Evolutionary conservation across 805 yeast genomes (phyloP), one percentile per base, ranked within the genome.

Genomic region (Metschnikowia chrysomelidarum): DNA sequence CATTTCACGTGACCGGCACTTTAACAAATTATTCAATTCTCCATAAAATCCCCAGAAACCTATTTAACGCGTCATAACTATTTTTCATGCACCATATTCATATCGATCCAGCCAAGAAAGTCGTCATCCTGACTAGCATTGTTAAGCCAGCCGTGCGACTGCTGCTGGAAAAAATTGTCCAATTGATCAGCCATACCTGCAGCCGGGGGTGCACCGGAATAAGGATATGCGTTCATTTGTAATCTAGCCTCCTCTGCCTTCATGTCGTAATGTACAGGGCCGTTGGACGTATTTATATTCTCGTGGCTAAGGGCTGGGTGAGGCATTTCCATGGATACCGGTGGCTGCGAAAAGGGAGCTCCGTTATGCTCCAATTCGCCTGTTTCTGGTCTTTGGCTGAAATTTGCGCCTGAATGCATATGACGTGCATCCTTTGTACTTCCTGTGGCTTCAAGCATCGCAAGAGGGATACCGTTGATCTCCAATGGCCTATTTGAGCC

Each of bases 101-200:
- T 78, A 55, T 87, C 95, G 67, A 89, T 84, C 96, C 96, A 89
- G 9, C 97, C 97, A 30, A 89, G 64, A 51, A 89, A 83, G 55
- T 89, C 97, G 53, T 89, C 97, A 34, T 80, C 86, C 20, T 63
- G 66, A 37, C 60, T 53, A 33, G 60, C 64, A 36, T 79, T 81
- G 53, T 86, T 88, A 54, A 81, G 73, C 95, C 95, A 87, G 19
- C 87, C 89, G 21, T 81, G 78, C 18, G 88, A 83, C 48, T 85
- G 93, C 56, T 82, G 87, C 54, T 82, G 87, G 60, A 84, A 78
- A 47, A 84, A 82, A 13, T 69, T 69, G 49, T 82, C 80, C 50
- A 78, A 59, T 35, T 56, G 68, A 40, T 48, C 61, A 12, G 51
- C 52, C 40, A 52, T 49, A 1, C 51, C 59, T 17, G 44, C 28